Conservation (phyloP, 1,284 basidiomycete species). For the Moniliophthora roreri region DNA sequence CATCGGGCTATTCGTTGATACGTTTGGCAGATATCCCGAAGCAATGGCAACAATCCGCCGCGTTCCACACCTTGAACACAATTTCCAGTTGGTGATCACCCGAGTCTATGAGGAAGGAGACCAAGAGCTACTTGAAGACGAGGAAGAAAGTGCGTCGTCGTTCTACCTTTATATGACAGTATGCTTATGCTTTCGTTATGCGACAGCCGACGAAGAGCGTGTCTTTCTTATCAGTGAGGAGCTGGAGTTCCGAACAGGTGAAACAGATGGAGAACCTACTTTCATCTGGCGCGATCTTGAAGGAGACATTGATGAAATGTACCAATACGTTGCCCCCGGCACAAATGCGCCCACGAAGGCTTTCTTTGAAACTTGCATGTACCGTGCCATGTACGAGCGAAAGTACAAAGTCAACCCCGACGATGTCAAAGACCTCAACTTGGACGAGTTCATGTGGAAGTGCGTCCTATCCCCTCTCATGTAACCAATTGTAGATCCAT, state of each 20-base stretch:
- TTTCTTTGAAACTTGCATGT: conserved; percentile 92
- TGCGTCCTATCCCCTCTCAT: conserved; percentile 35
- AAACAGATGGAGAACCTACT: conserved; percentile 78
- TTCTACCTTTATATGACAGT: neutral
- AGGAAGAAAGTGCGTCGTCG: conserved; percentile 82
- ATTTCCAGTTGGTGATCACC: conserved; percentile 96
- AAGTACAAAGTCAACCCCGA: conserved; percentile 80
- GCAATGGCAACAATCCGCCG: conserved; percentile 94
- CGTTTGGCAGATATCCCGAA: conserved; percentile 79
- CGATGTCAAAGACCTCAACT: conserved; percentile 61
- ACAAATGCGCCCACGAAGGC: conserved; percentile 83
- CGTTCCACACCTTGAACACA: conserved; percentile 77
- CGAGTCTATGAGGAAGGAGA: conserved; percentile 96
- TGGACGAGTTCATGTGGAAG: conserved; percentile 80
- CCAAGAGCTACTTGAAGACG: conserved; percentile 90
- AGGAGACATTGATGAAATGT: conserved; percentile 79
- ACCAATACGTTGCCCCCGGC: conserved; percentile 78
- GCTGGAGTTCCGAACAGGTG: conserved; percentile 78
- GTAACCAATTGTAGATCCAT: neutral
- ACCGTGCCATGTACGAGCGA: conserved; percentile 93
- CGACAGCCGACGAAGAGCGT: conserved; percentile 84
- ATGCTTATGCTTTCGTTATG: conserved; percentile 1
- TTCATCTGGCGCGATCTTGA: conserved; percentile 91
- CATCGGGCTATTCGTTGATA: neutral
- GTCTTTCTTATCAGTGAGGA: conserved; percentile 90